phyloP scores from a whole-genome alignment of 129 eudicot genomes.

The Lonicera japonica region DNA sequence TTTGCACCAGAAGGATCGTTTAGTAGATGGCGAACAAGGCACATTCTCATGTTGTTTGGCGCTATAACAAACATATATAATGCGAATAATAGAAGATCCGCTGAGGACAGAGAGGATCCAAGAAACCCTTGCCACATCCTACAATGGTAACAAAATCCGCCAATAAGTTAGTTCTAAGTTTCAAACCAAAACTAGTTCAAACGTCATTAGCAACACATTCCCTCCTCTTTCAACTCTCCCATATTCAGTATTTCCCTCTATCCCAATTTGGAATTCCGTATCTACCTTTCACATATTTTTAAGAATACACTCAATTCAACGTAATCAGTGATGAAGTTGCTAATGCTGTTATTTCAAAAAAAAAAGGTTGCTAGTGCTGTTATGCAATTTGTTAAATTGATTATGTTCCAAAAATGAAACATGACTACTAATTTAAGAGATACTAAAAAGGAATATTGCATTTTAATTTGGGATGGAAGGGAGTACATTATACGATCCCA shows the following conservation, averaged over 20 bases:
- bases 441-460: too few relatives aligned
- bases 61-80: slow-evolving; percentile 91
- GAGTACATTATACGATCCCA: too few relatives aligned
- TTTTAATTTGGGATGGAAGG: too few relatives aligned
- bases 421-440: too few relatives aligned
- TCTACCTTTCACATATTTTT: too few relatives aligned
- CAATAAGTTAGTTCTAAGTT: background rate
- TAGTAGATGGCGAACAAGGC: slow-evolving; percentile 76
- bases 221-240: background rate
- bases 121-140: slow-evolving; percentile 99
- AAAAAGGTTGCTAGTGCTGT: too few relatives aligned
- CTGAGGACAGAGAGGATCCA: slow-evolving; percentile 79
- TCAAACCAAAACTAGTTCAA: background rate
- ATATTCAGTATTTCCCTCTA: background rate
- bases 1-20: slow-evolving; percentile 92
- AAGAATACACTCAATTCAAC: too few relatives aligned
- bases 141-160: slow-evolving; percentile 18
- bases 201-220: background rate
- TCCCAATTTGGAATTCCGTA: too few relatives aligned
- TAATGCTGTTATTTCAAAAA: too few relatives aligned
- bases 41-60: slow-evolving; percentile 80
- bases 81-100: slow-evolving; percentile 70
- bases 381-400: too few relatives aligned
- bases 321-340: background rate
- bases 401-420: too few relatives aligned